Evolutionary conservation across 1,284 basidiomycete genomes (phyloP).

Genomic region (Peniophora sp.): DNA sequence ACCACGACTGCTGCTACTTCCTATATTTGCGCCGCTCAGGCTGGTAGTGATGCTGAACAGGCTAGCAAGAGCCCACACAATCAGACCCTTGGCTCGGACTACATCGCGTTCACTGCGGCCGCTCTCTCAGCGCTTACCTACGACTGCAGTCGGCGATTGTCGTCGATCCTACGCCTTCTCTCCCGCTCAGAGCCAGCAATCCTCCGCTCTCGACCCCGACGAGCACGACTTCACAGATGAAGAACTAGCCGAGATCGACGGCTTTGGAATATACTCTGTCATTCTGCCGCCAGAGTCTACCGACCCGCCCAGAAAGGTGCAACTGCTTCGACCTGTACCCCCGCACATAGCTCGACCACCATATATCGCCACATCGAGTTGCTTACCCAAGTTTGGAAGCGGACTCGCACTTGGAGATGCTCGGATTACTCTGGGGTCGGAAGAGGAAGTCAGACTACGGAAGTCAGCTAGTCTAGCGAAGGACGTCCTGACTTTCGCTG

Average conservation of each 20-base stretch:
- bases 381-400: conserved; percentile 10
- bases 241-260: conserved; percentile 1
- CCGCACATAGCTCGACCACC: conserved; percentile 46
- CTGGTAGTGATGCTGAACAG: no score
- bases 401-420: conserved; percentile 23
- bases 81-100: no score
- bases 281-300: conserved; percentile 63
- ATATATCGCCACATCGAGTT: conserved; percentile 35
- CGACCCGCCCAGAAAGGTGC: conserved; percentile 14
- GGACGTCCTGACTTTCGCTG: conserved; percentile 51
- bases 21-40: no score
- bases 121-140: no score
- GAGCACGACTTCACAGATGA: background rate
- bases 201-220: no score
- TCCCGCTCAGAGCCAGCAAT: no score
- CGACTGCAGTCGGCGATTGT: no score
- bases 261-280: conserved; percentile 50
- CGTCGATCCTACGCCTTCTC: no score
- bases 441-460: conserved; percentile 51
- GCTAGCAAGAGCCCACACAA: no score
- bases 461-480: conserved; percentile 55
- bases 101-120: no score
- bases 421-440: conserved; percentile 46
- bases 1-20: no score
- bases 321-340: conserved; percentile 42